Evolutionary conservation across 192 early-diverging fungal genomes (phyloP).

Genomic region (Mortierella antarctica): DNA sequence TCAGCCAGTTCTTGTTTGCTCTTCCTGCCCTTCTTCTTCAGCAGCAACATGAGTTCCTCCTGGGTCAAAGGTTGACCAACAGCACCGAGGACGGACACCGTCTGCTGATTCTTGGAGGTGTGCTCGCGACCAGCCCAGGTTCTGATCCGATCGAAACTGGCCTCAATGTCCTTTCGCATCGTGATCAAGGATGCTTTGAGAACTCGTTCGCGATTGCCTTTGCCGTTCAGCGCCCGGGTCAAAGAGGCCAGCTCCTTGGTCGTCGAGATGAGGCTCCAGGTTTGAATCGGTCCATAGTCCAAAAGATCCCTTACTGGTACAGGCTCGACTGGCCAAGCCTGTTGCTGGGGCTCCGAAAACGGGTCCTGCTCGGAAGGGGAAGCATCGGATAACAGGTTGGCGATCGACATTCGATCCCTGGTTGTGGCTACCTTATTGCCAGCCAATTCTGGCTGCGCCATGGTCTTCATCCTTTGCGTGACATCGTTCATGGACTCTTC

Average conservation of each 20-base stretch:
- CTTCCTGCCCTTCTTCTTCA: conserved; percentile 41
- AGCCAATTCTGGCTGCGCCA: conserved; percentile 29
- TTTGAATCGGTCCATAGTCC: conserved; percentile 43
- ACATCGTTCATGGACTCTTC: conserved; percentile 32
- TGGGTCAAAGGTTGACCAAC: conserved; percentile 33
- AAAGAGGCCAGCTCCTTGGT: conserved; percentile 37
- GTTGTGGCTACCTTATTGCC: conserved; percentile 10
- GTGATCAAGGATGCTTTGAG: conserved; percentile 35
- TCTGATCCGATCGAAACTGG: conserved; percentile 20
- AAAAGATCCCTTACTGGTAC: conserved; percentile 21
- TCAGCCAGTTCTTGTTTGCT: conserved; percentile 48
- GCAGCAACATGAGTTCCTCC: conserved; percentile 18
- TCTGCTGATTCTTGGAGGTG: conserved; percentile 14
- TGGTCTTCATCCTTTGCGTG: conserved; percentile 34
- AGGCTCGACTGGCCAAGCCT: neutral
- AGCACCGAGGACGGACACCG: conserved; percentile 23
- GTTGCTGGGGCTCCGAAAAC: neutral
- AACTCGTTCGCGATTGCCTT: conserved; percentile 32
- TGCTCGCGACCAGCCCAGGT: conserved; percentile 23
- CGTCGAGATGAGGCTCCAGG: conserved; percentile 45
- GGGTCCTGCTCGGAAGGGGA: neutral
- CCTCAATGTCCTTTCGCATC: conserved; percentile 48
- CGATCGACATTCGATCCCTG: conserved; percentile 25
- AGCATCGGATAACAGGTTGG: conserved; percentile 14
- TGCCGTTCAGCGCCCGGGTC: conserved; percentile 38